Conservation (phyloP, 345 rosid genomes). For the Populus simonii region DNA sequence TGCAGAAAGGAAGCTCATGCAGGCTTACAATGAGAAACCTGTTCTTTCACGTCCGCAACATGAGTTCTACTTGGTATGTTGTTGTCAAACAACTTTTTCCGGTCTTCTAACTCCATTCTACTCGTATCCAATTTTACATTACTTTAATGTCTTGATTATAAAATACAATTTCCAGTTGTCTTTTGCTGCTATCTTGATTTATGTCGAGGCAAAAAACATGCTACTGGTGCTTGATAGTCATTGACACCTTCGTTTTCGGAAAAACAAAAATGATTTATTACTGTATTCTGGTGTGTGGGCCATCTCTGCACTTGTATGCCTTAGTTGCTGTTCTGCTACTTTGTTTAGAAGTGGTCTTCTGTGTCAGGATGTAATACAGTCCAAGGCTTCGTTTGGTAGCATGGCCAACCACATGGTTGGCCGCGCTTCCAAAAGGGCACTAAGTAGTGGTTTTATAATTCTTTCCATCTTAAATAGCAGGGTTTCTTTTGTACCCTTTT, state of each 20-base stretch:
- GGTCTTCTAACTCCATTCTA: background rate
- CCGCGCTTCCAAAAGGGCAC: too few species aligned
- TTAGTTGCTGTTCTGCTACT: background rate
- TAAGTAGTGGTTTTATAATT: background rate
- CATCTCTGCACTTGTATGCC: background rate
- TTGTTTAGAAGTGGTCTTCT: background rate
- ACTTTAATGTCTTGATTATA: background rate
- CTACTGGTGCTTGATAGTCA: background rate
- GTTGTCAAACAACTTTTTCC: background rate
- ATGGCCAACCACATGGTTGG: too few species aligned
- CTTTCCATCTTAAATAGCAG: background rate
- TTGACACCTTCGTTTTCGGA: background rate
- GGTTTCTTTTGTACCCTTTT: background rate
- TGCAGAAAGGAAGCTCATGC: conserved; percentile 92
- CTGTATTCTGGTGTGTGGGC: background rate
- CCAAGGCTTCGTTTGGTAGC: background rate
- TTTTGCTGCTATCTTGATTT: background rate
- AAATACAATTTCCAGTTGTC: background rate
- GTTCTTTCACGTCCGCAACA: conserved; percentile 99
- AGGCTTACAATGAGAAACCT: conserved; percentile 96
- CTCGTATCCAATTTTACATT: background rate
- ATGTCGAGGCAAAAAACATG: background rate
- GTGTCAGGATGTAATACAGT: background rate
- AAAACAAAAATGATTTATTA: background rate
- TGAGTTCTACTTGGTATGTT: conserved; percentile 61